Evolutionary conservation across 2,329 filamentous ascomycete genomes (phyloP).

Genomic region (Orbilia ellipsospora): DNA sequence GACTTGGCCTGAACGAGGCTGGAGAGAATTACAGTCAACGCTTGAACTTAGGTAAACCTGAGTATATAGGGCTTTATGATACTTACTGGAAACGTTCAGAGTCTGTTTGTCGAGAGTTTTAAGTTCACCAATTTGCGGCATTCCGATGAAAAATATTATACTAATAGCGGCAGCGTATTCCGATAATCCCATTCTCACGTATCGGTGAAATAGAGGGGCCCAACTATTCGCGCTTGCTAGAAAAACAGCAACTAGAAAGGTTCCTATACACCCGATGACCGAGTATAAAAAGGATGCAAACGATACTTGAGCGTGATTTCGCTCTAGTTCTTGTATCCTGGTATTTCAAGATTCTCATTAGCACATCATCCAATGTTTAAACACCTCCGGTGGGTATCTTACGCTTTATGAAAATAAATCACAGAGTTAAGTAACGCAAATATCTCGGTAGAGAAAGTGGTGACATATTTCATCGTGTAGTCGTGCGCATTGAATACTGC

Average conservation of each 20-base stretch:
- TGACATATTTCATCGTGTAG: slow-evolving; percentile 78
- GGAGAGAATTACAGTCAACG: not conserved
- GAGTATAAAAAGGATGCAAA: slow-evolving; percentile 74
- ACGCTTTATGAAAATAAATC: slow-evolving; percentile 75
- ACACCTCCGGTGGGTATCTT: slow-evolving; percentile 17
- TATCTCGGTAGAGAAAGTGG: slow-evolving; percentile 74
- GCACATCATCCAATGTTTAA: not conserved
- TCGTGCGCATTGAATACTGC: slow-evolving; percentile 76
- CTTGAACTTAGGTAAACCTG: not conserved
- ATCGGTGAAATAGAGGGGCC: slow-evolving; percentile 72
- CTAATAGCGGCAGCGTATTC: slow-evolving; percentile 76
- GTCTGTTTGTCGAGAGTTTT: slow-evolving; percentile 70
- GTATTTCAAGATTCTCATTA: slow-evolving; percentile 2
- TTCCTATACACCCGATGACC: slow-evolving; percentile 73
- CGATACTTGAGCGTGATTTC: slow-evolving; percentile 69
- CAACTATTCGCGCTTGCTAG: slow-evolving; percentile 72
- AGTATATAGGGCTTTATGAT: not conserved
- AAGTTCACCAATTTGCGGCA: slow-evolving; percentile 72
- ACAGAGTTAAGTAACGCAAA: slow-evolving; percentile 75
- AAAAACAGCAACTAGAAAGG: slow-evolving; percentile 72
- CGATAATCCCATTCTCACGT: slow-evolving; percentile 70
- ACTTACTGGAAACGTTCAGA: slow-evolving; percentile 66
- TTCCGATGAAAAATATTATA: slow-evolving; percentile 73
- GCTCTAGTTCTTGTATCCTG: slow-evolving; percentile 70
- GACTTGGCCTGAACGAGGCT: slow-evolving; percentile 68